Evolutionary conservation across 139 green algal species (phyloP).

Genomic region (Chlamydomonas schloesseri): DNA sequence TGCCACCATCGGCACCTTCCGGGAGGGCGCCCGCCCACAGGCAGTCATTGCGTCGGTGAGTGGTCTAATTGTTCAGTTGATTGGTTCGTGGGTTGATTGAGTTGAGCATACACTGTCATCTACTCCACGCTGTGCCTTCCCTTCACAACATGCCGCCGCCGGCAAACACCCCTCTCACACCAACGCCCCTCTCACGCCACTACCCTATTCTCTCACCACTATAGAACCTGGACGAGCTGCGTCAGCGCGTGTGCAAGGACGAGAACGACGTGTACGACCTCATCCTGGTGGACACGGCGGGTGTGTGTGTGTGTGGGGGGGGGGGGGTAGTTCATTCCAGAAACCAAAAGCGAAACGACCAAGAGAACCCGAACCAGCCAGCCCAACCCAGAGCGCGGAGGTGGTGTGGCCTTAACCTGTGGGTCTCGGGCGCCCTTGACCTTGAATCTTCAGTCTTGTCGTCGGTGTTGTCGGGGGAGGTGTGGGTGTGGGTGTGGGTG

Average conservation of each 20-base stretch:
- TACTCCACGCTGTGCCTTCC: no score
- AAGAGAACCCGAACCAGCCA: no score
- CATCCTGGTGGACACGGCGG: conserved; percentile 91
- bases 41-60: conserved; percentile 50
- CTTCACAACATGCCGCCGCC: background rate
- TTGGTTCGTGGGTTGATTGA: no score
- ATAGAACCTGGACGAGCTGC: conserved; percentile 47
- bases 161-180: background rate
- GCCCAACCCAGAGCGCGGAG: no score
- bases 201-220: background rate
- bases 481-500: no score
- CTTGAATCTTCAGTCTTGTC: no score
- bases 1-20: conserved; percentile 72
- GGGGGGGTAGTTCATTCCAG: conserved; percentile 27
- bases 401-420: no score
- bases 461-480: no score
- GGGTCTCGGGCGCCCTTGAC: no score
- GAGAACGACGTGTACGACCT: conserved; percentile 70
- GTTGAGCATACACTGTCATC: no score
- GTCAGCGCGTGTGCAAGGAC: conserved; percentile 38
- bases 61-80: no score
- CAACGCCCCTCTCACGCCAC: background rate
- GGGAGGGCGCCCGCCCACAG: conserved; percentile 63
- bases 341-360: no score
- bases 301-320: conserved; percentile 24